A percentile compares a stretch with the other conserved stretches of the same genome.
phyloP scores from a whole-genome alignment of 2,329 filamentous ascomycete genomes.

The Alternaria tenuissima region DNA sequence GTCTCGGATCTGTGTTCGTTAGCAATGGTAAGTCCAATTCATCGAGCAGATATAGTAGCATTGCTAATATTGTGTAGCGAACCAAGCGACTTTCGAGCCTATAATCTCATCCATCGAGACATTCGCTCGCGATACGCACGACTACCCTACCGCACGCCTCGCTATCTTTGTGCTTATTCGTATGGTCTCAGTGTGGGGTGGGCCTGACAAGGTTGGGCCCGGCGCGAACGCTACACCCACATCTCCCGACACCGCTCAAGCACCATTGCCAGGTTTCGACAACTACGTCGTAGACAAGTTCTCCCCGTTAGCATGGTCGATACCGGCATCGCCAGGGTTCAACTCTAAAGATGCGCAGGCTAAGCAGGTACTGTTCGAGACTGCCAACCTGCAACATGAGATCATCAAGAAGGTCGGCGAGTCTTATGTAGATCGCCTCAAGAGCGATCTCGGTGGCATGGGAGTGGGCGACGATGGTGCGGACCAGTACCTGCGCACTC shows the following conservation, averaged over 20 bases:
- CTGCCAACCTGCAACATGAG: conserved; percentile 83
- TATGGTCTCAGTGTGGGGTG: conserved; percentile 91
- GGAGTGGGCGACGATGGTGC: conserved; percentile 72
- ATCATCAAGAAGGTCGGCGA: conserved; percentile 92
- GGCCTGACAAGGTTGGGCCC: conserved; percentile 69
- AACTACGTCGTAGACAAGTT: conserved; percentile 89
- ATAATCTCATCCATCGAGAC: conserved; percentile 86
- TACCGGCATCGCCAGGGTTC: conserved; percentile 81
- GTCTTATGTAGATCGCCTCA: conserved; percentile 76
- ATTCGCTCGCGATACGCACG: conserved; percentile 78
- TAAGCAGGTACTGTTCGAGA: conserved; percentile 86
- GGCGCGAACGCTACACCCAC: conserved; percentile 43
- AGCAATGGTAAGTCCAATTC: conserved; percentile 67
- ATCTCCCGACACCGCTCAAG: conserved; percentile 60
- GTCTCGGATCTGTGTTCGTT: conserved; percentile 86
- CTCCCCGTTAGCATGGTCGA: conserved; percentile 88
- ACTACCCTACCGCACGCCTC: conserved; percentile 72
- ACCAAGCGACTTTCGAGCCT: conserved; percentile 89
- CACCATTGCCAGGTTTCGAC: conserved; percentile 83
- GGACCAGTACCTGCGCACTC: conserved; percentile 67
- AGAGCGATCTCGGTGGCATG: conserved; percentile 70
- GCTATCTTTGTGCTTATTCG: conserved; percentile 83
- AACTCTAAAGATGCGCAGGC: conserved; percentile 87
- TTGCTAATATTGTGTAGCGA: conserved; percentile 58
- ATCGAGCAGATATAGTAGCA: not conserved